Percentiles rank a stretch among this genome's conserved stretches.
phyloP scores from a whole-genome alignment of 129 eudicot species.

The Escallonia herrerae region DNA sequence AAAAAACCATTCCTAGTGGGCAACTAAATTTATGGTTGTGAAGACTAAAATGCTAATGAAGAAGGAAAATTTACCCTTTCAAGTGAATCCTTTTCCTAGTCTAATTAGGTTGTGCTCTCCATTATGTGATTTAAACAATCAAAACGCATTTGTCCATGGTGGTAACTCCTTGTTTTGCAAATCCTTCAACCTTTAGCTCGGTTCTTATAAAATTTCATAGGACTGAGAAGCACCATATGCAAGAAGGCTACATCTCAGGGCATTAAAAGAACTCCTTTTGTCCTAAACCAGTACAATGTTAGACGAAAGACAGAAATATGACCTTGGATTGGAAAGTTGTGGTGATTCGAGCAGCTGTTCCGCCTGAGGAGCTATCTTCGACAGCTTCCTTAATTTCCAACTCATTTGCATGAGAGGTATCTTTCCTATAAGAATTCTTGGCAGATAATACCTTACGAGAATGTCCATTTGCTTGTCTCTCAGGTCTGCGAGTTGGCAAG shows the following conservation, averaged over 20 bases:
- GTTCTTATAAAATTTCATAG: too few species aligned
- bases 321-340: slow-evolving; percentile 36
- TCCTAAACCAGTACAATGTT: neutral
- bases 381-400: slow-evolving; percentile 18
- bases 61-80: too few species aligned
- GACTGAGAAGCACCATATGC: neutral
- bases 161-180: too few species aligned
- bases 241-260: neutral
- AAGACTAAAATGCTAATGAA: too few species aligned
- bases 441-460: slow-evolving; percentile 18
- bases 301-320: neutral
- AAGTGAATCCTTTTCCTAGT: too few species aligned
- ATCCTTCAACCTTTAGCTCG: too few species aligned
- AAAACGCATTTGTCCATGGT: too few species aligned
- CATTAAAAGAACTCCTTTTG: too few species aligned
- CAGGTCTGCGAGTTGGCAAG: slow-evolving; percentile 22
- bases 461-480: slow-evolving; percentile 22
- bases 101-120: too few species aligned
- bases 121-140: too few species aligned
- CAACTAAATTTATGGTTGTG: too few species aligned
- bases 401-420: slow-evolving; percentile 11
- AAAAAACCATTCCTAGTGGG: too few species aligned
- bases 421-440: slow-evolving; percentile 15
- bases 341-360: slow-evolving; percentile 19
- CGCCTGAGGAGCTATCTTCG: slow-evolving; percentile 22